Conservation (phyloP, 768 basidiomycete genomes). For the Lentinus tigrinus region DNA sequence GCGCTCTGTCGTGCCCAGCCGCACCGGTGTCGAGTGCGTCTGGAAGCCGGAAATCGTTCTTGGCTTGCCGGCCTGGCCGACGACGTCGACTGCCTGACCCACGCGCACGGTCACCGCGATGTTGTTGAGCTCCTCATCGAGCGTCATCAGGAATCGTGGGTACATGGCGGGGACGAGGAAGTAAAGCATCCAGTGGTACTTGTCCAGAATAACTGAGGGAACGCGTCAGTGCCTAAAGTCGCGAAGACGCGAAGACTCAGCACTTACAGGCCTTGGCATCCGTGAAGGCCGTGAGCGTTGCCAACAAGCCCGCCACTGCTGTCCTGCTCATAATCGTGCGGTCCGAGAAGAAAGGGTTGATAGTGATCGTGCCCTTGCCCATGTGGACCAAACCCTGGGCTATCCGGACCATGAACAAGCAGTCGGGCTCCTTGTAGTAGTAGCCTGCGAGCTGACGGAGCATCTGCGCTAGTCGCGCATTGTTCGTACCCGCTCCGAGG, state of each 20-base stretch:
- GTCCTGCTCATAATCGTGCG: constrained; percentile 86
- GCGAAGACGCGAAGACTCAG: neutral
- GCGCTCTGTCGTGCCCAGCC: constrained; percentile 90
- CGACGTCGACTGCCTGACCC: constrained; percentile 94
- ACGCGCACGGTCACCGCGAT: constrained; percentile 92
- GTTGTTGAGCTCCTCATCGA: constrained; percentile 87
- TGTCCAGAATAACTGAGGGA: constrained; percentile 81
- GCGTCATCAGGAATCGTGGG: constrained; percentile 95
- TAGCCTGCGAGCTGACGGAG: constrained; percentile 95
- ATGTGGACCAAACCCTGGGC: constrained; percentile 97
- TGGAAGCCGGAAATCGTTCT: constrained; percentile 97
- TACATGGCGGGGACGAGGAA: constrained; percentile 97
- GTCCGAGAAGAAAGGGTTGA: constrained; percentile 97
- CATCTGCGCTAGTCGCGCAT: constrained; percentile 97
- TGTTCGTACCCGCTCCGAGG: constrained; percentile 98
- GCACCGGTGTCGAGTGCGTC: constrained; percentile 95
- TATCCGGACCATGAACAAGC: constrained; percentile 92
- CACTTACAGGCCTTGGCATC: constrained; percentile 90
- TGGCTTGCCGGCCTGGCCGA: constrained; percentile 97
- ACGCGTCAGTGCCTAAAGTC: neutral
- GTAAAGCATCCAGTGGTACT: constrained; percentile 98
- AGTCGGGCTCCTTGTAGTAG: constrained; percentile 96
- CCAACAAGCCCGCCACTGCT: constrained; percentile 86
- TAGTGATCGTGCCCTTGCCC: constrained; percentile 97
- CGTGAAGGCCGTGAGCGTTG: constrained; percentile 88